Evolutionary conservation across 306 rosid genomes (phyloP), one percentile per base, ranked within the genome.

Genomic region (Hippophae tibetana): DNA sequence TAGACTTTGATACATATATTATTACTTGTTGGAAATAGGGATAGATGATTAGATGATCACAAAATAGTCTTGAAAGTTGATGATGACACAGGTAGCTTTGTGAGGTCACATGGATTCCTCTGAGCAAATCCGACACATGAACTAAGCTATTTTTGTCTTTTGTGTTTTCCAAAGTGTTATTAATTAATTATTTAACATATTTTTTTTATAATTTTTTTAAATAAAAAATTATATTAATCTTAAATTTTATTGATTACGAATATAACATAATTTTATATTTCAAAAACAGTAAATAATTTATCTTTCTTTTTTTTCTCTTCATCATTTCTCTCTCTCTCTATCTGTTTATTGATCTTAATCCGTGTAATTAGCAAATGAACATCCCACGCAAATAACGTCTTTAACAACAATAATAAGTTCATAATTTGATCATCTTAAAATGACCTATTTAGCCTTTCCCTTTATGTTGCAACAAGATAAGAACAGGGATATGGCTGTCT

Each of bases 101-200:
- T 69, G 61, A 72, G 79, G 76, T 86, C 97, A 80, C 95, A 84
- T 82, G 95, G 89, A 73, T 84, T 86, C 89, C 87, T 76, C 95
- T 86, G 89, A 61, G 61, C 58, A 70, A 68, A 79, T 83, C 80
- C 73, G 71, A 80, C 76, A 69, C 72, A 83, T 69, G 64, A 76
- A 48, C 67, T 43, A 56, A 42, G 66, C 70, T 13, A 23, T 65
- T 11, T 41, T 50, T 27, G 61, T 60, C 27, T 73, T 73, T 14
- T 27, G 31, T 56, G n/a, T 13, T 67, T 4, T 41, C 54, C 23
- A 18, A 18, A 18, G 23, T 18, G 23, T 18, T 18, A 18, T 18
- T 18, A 18, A 18, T 18, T 18, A 18, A 18, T 18, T 18, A 18
- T 18, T 18, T 18, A 18, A 18, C 23, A 18, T 18, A 18, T 18